These are phyloP conservation scores for Melaleuca alternifolia DNA, from an alignment of 345 rosid species.

Conservation along the genomic window DNA sequence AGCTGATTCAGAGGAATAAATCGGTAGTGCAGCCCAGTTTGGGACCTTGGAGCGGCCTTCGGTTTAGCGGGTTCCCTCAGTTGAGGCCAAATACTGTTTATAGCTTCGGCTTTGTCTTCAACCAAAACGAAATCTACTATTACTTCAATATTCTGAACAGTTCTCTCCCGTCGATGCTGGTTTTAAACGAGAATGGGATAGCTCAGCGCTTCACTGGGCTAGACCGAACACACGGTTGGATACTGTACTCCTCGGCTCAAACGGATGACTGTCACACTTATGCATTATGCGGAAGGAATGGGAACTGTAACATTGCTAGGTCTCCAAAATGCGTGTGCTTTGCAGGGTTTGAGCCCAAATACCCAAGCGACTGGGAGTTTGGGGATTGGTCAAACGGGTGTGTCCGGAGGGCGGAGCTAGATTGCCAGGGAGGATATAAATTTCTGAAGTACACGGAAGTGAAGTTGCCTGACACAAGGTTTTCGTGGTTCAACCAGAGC, in stretches of 20 bases:
- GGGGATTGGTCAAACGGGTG: constrained; percentile 37
- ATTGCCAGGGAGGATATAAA: background rate
- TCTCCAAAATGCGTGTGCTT: constrained; percentile 31
- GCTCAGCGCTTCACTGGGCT: constrained; percentile 12
- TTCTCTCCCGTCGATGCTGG: constrained; percentile 8
- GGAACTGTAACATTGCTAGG: constrained; percentile 14
- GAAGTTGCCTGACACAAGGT: constrained; percentile 8
- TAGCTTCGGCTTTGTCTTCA: constrained; percentile 13
- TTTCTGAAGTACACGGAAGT: constrained; percentile 4
- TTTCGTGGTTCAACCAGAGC: constrained; percentile 10
- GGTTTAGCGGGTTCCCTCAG: constrained; percentile 31
- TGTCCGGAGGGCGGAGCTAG: constrained; percentile 2
- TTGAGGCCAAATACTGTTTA: constrained; percentile 7
- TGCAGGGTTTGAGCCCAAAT: constrained; percentile 22
- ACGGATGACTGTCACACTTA: constrained; percentile 27
- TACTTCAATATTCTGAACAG: constrained; percentile 2
- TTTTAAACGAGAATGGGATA: constrained; percentile 6
- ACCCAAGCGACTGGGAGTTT: constrained; percentile 10
- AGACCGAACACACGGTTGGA: constrained; percentile 7
- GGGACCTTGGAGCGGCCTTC: constrained; percentile 41
- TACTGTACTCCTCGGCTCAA: constrained; percentile 7
- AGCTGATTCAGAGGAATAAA: constrained; percentile 9
- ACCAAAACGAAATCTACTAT: constrained; percentile 21
- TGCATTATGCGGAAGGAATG: constrained; percentile 25
- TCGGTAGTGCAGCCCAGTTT: background rate